A percentile compares a stretch with the other conserved stretches of the same genome.
Conservation (phyloP, 2,329 filamentous ascomycete species). For the Ceratocystis albifundus region DNA sequence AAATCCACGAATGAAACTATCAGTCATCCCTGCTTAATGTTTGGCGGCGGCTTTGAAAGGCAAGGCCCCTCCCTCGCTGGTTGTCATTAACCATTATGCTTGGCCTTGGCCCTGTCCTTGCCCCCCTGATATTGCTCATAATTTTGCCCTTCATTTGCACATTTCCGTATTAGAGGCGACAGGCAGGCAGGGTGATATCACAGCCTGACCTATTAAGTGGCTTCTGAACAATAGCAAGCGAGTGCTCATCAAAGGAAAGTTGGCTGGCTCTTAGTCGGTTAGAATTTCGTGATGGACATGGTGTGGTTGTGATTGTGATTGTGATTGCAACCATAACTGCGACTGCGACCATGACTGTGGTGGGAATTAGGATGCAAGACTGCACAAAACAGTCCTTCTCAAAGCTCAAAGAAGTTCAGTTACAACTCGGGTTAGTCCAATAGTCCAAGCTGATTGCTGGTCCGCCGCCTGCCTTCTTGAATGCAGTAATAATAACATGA, state of each 20-base stretch:
- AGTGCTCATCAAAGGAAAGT: neutral
- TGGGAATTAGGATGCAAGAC: neutral
- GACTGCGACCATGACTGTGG: too few relatives aligned
- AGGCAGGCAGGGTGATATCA: neutral
- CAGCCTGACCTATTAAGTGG: neutral
- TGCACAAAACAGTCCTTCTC: neutral
- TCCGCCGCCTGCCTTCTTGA: neutral
- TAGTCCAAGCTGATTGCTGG: neutral
- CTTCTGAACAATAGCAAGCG: neutral
- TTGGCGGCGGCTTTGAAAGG: neutral
- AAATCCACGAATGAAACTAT: neutral
- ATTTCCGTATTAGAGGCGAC: neutral
- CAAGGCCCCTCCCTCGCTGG: neutral
- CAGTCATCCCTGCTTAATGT: neutral
- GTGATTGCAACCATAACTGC: too few relatives aligned
- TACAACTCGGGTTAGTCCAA: neutral
- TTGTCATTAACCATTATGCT: neutral
- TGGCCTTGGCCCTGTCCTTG: too few relatives aligned
- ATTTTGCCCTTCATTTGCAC: neutral
- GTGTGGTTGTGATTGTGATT: too few relatives aligned
- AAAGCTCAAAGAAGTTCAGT: neutral
- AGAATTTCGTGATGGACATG: neutral
- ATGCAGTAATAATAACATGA: neutral
- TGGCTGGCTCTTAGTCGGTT: neutral
- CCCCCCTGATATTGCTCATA: neutral